Evolutionary conservation across 805 yeast genomes (phyloP).

Genomic region (Yamadazyma endophytica): DNA sequence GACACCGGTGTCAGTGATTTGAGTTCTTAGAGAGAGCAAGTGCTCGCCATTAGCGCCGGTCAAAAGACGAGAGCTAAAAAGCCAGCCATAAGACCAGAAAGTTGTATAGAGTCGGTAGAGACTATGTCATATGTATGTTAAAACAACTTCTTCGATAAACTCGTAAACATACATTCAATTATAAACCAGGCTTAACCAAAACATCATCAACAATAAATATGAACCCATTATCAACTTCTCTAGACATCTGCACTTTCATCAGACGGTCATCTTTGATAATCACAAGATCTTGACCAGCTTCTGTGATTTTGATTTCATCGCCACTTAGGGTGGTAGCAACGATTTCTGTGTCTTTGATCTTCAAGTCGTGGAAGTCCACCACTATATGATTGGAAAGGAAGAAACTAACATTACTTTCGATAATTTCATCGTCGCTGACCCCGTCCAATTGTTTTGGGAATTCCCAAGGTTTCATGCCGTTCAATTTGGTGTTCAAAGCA

Average conservation of each 20-base stretch:
- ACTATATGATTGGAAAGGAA: conserved; percentile 67
- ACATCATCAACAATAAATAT: conserved; percentile 34
- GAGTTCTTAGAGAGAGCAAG: not conserved
- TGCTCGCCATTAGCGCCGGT: not conserved
- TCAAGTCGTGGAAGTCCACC: conserved; percentile 17
- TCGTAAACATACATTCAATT: conserved; percentile 3
- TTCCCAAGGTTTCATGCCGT: conserved; percentile 74
- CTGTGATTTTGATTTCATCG: conserved; percentile 9
- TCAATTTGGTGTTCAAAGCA: conserved; percentile 43
- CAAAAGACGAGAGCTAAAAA: not conserved
- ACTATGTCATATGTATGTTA: not conserved
- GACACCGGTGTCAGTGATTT: conserved; percentile 51
- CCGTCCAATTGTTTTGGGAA: conserved; percentile 54
- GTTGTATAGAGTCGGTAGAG: not conserved
- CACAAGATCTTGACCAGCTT: conserved; percentile 5
- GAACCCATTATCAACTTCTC: conserved; percentile 36
- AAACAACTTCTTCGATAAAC: not conserved
- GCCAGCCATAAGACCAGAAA: not conserved
- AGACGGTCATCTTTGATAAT: conserved; percentile 4
- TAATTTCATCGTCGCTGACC: conserved; percentile 37
- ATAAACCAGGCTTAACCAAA: conserved; percentile 20
- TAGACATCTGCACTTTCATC: conserved; percentile 21
- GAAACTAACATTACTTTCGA: conserved; percentile 47
- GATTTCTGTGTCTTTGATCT: conserved; percentile 7
- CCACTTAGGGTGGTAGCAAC: conserved; percentile 11